Percentiles rank a stretch among this genome's conserved stretches.
These are phyloP conservation scores for Apiospora aurea DNA, from an alignment of 2,329 filamentous ascomycete genomes.

Conservation along the genomic window DNA sequence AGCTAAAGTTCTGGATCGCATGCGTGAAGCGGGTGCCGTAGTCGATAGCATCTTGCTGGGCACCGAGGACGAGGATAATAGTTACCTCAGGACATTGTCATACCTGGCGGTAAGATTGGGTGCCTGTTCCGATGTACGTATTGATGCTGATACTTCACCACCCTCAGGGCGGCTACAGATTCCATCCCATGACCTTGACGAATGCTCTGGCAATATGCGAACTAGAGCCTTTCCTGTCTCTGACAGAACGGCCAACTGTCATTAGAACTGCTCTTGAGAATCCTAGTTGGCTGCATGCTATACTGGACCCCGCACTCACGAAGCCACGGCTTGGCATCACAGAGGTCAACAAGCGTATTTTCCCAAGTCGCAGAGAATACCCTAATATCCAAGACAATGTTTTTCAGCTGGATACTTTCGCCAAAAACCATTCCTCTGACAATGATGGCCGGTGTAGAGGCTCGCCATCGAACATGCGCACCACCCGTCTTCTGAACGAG, in stretches of 20 bases:
- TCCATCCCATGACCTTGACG: background rate
- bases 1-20: background rate
- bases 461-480: background rate
- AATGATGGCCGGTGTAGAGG: no score
- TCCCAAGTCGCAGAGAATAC: background rate
- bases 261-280: no score
- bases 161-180: background rate
- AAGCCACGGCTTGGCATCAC: background rate
- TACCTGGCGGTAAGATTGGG: background rate
- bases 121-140: background rate
- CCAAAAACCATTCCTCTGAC: background rate
- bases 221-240: background rate
- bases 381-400: background rate
- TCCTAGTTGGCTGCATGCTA: no score
- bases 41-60: background rate
- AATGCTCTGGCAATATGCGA: background rate
- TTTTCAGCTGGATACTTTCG: background rate
- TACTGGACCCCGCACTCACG: background rate
- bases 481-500: background rate
- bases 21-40: background rate
- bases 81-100: background rate
- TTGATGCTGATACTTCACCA: background rate
- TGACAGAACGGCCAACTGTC: background rate
- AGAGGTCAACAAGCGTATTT: background rate
- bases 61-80: no score